Evolutionary conservation across 2,329 filamentous ascomycete species (phyloP).

Genomic region (Aureobasidium sp.): DNA sequence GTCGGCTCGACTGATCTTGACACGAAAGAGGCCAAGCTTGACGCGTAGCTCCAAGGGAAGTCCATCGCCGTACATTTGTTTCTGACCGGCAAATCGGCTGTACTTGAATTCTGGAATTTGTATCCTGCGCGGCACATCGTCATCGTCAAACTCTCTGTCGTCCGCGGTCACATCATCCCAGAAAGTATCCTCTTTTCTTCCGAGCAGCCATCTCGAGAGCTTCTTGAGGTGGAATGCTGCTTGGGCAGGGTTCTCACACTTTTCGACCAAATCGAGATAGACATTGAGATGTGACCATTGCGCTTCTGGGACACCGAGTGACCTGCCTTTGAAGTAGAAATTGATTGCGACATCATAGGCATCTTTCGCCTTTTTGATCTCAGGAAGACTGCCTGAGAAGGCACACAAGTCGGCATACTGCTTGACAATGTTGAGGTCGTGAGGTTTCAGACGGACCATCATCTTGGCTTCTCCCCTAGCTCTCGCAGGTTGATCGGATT

Average conservation of each 20-base stretch:
- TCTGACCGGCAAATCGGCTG: conserved; percentile 18
- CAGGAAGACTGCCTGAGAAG: conserved; percentile 21
- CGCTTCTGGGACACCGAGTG: conserved; percentile 26
- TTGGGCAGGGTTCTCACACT: conserved; percentile 54
- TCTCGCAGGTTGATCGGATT: conserved; percentile 40
- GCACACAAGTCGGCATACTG: conserved; percentile 50
- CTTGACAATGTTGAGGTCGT: conserved; percentile 49
- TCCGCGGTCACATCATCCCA: conserved; percentile 60
- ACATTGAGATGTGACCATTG: conserved; percentile 80
- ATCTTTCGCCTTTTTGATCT: conserved; percentile 25
- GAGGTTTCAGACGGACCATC: conserved; percentile 47
- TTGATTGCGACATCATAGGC: conserved; percentile 47
- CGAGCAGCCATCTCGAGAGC: conserved; percentile 74
- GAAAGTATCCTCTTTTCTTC: conserved; percentile 62
- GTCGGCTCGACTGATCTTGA: conserved; percentile 52
- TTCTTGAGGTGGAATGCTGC: conserved; percentile 65
- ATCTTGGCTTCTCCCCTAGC: conserved; percentile 48
- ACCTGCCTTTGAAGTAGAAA: conserved; percentile 35
- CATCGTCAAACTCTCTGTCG: conserved; percentile 81
- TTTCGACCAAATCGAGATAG: conserved; percentile 73
- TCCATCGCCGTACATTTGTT: conserved; percentile 57
- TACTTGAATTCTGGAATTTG: conserved; percentile 50
- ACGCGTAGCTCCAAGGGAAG: conserved; percentile 76
- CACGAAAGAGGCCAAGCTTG: conserved; percentile 76
- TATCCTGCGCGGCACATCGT: conserved; percentile 59